Base-by-base conservation (phyloP, 495 filamentous ascomycete genomes). In the Barbatosphaeria neglecta region DNA sequence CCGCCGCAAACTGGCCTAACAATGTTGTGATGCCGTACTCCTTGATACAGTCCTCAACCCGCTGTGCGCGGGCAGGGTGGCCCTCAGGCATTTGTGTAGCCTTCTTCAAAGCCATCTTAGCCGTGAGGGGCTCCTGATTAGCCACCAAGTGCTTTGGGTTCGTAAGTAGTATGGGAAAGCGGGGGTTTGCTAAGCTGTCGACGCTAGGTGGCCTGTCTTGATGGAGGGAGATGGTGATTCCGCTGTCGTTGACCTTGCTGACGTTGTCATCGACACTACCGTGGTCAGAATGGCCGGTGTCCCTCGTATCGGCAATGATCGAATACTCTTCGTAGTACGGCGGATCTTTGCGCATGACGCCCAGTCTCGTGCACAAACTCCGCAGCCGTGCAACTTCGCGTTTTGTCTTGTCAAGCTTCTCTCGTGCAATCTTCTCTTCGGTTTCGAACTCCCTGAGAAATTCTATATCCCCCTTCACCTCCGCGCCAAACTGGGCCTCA, bases 111-210 rank as follows among this genome's bases (percentile, higher is more conserved):
- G 60, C 63, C 3, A 39, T 41, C 7, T 37, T 25, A 4, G 55
- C 49, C 3, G 55, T 51, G 11, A 47, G 27, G 1, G 51, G 57
- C 19, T 53, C 44, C 38, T 17, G 2, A 8, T 39, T 22, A 6
- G 10, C 13, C 9, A 66, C 46, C 1, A 60, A 45, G 31, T 66
- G 53, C 2, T 58, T 51, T 1, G 61, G 63, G 37, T 64, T 60
- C 16, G 63, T 62, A 24, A 66, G 48, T 19, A 66, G 50, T 20
- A 58, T 52, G 25, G 61, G 55, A 44, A 64, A 66, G 10, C 45
- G 45, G 7, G 57, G 55, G 39, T 64, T 52, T 1, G 58, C 41
- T 13, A 63, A 45, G 9, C 41, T 4, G 44, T 28, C 16, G 16
- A 40, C 5, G 50, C 44, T 37, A 8, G 46, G 20, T 0, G 45